These are phyloP conservation scores for Penicillium diatomitis DNA, from an alignment of 495 filamentous ascomycete genomes.

Conservation along the genomic window DNA sequence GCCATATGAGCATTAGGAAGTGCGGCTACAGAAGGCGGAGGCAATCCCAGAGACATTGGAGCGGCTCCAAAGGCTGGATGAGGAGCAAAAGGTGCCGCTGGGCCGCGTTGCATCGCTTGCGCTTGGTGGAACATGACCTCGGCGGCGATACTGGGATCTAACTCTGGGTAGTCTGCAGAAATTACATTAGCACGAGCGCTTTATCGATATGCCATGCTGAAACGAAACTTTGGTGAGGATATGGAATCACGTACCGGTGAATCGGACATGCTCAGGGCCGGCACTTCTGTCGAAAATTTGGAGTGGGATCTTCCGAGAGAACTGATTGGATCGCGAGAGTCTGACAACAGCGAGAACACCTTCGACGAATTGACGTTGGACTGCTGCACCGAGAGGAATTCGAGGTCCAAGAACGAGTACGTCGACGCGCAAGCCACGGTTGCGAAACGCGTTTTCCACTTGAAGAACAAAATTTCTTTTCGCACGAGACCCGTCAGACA, in stretches of 20 bases:
- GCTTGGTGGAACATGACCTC: constrained; percentile 66
- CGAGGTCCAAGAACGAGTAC: constrained; percentile 70
- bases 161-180: constrained; percentile 60
- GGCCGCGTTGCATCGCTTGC: constrained; percentile 49
- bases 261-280: constrained; percentile 61
- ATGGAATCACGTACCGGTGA: constrained; percentile 47
- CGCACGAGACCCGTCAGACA: constrained; percentile 3
- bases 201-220: neutral
- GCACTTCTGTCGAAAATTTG: constrained; percentile 76
- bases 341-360: constrained; percentile 80
- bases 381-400: constrained; percentile 62
- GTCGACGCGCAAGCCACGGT: constrained; percentile 61
- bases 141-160: constrained; percentile 67
- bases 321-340: constrained; percentile 58
- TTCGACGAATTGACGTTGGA: constrained; percentile 78
- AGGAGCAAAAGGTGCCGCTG: constrained; percentile 33
- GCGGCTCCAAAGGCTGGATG: constrained; percentile 38
- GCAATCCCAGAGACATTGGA: constrained; percentile 24
- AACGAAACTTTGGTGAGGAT: neutral
- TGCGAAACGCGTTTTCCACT: constrained; percentile 66
- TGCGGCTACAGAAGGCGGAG: constrained; percentile 22
- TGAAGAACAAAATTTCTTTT: constrained; percentile 68
- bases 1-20: constrained; percentile 33
- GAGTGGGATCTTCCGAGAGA: constrained; percentile 60
- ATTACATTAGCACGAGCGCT: neutral